Base-by-base conservation (phyloP, 805 yeast species). In the Barnettozyma botsteinii region DNA sequence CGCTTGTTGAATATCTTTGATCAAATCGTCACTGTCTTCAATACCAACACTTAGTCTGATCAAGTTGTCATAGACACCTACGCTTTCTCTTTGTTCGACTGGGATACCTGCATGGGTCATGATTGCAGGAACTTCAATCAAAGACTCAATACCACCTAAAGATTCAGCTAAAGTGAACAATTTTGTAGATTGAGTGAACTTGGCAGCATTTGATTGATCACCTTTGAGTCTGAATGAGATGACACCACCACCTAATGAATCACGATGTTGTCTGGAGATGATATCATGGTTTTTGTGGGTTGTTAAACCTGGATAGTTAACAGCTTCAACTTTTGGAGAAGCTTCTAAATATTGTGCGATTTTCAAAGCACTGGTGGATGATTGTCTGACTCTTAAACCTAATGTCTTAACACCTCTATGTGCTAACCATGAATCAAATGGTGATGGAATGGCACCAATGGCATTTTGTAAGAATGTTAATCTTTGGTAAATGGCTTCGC, bases 51-150 rank as follows among this genome's bases (percentile, higher is more conserved):
- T 78, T 40, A 86, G 70, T 69, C 96, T 79, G 52, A 86, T 70
- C 63, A 86, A 73, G 64, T 85, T 87, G 56, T 85, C 95, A 52
- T 58, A 83, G 34, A 85, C 93, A 48, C 95, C 95, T 44, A 78
- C 73, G 38, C 77, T 74, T 65, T 82, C 91, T 66, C 95, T 78
- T 54, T 77, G 80, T 39, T 69, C 85, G 60, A 71, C 69, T 56
- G 93, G 87, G 61, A 85, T 85, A 59, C 95, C 95, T 41, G 91
- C 93, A 56, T 85, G 95, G 53, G 95, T 85, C 95, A 85, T 85
- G 42, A 79, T 77, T 34, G 95, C 93, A 31, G 95, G 96, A 35
- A 86, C 89, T 65, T 86, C 95, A 49, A 84, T 66, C 56, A 85
- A 70, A 8, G 89, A 80, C 68, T 86, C 95, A 48, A 86, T 80